Evolutionary conservation across 306 rosid genomes (phyloP).

Genomic region (Styphnolobium japonicum): DNA sequence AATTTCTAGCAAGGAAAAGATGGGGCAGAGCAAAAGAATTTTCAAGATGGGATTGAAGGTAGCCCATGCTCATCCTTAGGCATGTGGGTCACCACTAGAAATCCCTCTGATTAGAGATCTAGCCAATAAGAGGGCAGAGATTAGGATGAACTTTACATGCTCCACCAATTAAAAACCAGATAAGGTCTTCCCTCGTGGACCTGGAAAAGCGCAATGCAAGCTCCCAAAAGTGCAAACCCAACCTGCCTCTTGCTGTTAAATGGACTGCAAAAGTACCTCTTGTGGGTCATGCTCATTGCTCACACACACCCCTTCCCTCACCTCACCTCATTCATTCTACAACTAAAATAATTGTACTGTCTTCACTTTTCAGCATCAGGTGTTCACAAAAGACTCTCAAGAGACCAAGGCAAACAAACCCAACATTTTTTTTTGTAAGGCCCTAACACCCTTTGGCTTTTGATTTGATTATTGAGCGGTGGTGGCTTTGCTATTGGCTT

Average conservation of each 20-base stretch:
- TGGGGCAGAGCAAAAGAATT: neutral
- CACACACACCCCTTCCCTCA: neutral
- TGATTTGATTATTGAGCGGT: neutral
- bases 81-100: conserved; percentile 31
- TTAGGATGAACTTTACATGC: conserved; percentile 28
- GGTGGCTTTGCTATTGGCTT: neutral
- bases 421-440: too few relatives aligned
- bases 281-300: conserved; percentile 32
- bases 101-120: conserved; percentile 29
- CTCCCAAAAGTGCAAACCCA: conserved; percentile 34
- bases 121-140: conserved; percentile 35
- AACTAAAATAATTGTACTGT: neutral
- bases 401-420: neutral
- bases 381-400: neutral
- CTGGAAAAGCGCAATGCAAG: neutral
- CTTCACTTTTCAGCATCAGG: neutral
- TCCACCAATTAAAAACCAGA: conserved; percentile 45
- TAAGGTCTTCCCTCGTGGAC: conserved; percentile 43
- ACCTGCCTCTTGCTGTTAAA: neutral
- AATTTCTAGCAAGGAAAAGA: conserved; percentile 13
- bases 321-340: neutral
- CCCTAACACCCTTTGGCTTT: neutral
- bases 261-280: conserved; percentile 38
- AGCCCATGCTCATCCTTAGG: conserved; percentile 25
- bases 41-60: neutral